Evolutionary conservation across 2,329 filamentous ascomycete species (phyloP).

Genomic region (Pseudocercospora fijiensis): DNA sequence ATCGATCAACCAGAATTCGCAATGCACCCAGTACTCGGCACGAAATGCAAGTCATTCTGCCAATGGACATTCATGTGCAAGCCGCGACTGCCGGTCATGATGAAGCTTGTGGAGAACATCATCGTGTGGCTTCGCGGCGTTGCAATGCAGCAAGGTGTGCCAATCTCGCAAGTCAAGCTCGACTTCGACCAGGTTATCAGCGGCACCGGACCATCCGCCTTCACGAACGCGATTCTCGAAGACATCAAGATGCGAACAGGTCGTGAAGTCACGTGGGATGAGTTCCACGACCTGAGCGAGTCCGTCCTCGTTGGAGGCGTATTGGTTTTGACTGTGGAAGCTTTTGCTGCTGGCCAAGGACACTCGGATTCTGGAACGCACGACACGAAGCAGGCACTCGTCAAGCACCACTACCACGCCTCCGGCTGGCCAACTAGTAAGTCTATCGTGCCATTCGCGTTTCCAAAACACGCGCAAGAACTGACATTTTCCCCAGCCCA

Average conservation of each 20-base stretch:
- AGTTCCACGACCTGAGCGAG: constrained; percentile 65
- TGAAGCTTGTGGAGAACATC: constrained; percentile 66
- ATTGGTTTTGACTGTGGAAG: constrained; percentile 68
- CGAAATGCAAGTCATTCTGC: constrained; percentile 69
- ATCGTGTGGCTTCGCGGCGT: constrained; percentile 64
- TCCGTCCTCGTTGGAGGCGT: constrained; percentile 64
- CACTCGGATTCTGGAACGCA: constrained; percentile 73
- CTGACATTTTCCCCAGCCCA: constrained; percentile 44
- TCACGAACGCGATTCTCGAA: constrained; percentile 63
- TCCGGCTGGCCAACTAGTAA: constrained; percentile 64
- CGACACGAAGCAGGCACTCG: constrained; percentile 62
- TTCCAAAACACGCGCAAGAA: not conserved
- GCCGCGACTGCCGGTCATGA: constrained; percentile 66
- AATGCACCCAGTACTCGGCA: constrained; percentile 64
- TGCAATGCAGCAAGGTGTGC: constrained; percentile 57
- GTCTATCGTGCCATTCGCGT: not conserved
- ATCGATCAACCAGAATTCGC: constrained; percentile 67
- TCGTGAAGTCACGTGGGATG: constrained; percentile 58
- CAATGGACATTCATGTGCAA: constrained; percentile 75
- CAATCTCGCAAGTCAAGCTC: constrained; percentile 61
- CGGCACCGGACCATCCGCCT: constrained; percentile 70
- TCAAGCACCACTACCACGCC: constrained; percentile 74
- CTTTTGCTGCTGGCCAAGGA: constrained; percentile 70
- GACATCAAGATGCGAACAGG: constrained; percentile 59
- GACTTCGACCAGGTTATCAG: constrained; percentile 72